Percentiles rank a stretch among this genome's conserved stretches.
These are phyloP conservation scores for Fragaria iinumae DNA, from an alignment of 306 rosid genomes.

Conservation along the genomic window DNA sequence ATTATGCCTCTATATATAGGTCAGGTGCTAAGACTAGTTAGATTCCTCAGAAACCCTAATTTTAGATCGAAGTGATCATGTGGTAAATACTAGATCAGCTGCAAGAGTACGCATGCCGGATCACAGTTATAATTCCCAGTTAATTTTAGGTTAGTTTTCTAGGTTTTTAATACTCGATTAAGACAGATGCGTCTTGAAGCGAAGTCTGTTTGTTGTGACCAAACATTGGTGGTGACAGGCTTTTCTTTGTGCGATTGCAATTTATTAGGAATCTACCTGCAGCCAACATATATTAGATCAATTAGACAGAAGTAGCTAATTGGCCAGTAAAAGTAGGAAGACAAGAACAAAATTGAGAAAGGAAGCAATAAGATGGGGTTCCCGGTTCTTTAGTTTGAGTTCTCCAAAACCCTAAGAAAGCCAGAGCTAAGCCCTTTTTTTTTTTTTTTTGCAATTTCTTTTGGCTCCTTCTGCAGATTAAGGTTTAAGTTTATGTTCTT, in stretches of 20 bases:
- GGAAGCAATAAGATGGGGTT: neutral
- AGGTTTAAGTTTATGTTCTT: neutral
- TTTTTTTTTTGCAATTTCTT: neutral
- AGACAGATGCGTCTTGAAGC: neutral
- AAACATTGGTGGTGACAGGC: neutral
- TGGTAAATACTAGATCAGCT: neutral
- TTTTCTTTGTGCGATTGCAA: neutral
- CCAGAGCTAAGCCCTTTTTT: neutral
- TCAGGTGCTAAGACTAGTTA: no score
- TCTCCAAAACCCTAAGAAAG: neutral
- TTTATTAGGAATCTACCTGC: neutral
- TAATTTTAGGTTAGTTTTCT: neutral
- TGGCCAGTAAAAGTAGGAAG: neutral
- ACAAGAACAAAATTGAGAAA: neutral
- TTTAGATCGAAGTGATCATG: neutral
- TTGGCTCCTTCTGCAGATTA: neutral
- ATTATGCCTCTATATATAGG: neutral
- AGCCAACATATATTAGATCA: neutral
- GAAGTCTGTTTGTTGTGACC: neutral
- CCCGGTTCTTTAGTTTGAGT: neutral
- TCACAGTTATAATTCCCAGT: neutral
- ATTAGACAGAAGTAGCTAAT: no score
- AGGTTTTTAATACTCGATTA: neutral
- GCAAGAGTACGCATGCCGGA: neutral
- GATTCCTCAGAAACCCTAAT: constrained; percentile 1